Evolutionary conservation across 2,329 filamentous ascomycete genomes (phyloP).

Genomic region (Sporothrix globosa): DNA sequence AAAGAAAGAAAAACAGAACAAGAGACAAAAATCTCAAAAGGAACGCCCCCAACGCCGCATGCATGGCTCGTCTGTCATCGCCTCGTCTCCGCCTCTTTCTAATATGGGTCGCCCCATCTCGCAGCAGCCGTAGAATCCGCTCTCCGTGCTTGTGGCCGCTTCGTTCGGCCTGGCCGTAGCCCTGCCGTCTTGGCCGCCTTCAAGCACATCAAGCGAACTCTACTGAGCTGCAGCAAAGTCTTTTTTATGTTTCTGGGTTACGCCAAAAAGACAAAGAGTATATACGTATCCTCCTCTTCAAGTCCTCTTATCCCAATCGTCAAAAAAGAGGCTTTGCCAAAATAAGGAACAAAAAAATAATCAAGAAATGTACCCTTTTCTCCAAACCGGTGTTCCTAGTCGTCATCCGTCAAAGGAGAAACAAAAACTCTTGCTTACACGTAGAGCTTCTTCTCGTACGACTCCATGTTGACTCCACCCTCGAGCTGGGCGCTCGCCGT

Average conservation of each 20-base stretch:
- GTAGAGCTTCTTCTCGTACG: constrained; percentile 99
- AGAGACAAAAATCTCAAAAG: background rate
- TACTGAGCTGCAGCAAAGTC: constrained; percentile 21
- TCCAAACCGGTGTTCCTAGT: background rate
- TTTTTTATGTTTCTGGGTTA: constrained; percentile 11
- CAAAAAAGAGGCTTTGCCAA: constrained; percentile 1
- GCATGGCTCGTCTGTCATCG: constrained; percentile 3
- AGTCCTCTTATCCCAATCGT: background rate
- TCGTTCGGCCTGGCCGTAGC: constrained; percentile 10
- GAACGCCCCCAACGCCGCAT: constrained; percentile 22
- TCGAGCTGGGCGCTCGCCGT: constrained; percentile 94
- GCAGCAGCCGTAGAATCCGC: constrained; percentile 6
- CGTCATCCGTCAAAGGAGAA: background rate
- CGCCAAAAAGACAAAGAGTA: constrained; percentile 13
- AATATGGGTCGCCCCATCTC: constrained; percentile 12
- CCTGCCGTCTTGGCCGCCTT: constrained; percentile 8
- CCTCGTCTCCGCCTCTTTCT: background rate
- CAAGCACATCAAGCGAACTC: constrained; percentile 18
- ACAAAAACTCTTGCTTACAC: constrained; percentile 55
- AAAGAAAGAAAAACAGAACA: background rate
- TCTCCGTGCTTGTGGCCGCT: constrained; percentile 21
- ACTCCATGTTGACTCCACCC: constrained; percentile 97
- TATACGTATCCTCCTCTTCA: background rate
- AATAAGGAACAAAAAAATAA: background rate
- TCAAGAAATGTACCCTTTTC: constrained; percentile 19